Percentiles rank a stretch among this genome's conserved stretches.
Evolutionary conservation across 2,329 filamentous ascomycete genomes (phyloP).

Genomic region (Aspergillus ibericus): DNA sequence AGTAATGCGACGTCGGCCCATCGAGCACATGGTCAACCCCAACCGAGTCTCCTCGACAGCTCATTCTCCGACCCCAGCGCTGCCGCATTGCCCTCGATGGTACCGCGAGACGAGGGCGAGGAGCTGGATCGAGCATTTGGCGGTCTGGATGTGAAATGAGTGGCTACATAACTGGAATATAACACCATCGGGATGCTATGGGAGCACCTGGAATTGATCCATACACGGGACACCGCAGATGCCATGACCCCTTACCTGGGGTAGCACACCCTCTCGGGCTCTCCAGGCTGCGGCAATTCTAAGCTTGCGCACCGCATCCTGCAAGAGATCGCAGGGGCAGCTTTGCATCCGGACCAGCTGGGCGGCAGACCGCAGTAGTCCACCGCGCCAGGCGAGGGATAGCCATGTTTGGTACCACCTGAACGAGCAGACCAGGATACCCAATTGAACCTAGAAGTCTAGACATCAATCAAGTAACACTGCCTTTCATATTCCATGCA

Average conservation of each 20-base stretch:
- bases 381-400: not conserved
- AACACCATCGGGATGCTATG: not conserved
- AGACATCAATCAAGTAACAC: not conserved
- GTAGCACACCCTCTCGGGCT: not conserved
- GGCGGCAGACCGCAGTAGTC: not conserved
- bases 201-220: not conserved
- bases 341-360: not conserved
- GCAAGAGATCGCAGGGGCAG: not conserved
- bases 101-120: constrained; percentile 49
- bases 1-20: constrained; percentile 22
- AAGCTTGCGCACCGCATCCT: not conserved
- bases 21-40: constrained; percentile 14
- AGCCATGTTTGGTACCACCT: not conserved
- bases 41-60: constrained; percentile 40
- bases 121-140: constrained; percentile 57
- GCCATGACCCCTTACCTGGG: not conserved
- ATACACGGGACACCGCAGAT: not conserved
- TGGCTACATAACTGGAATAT: not conserved
- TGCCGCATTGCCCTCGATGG: constrained; percentile 39
- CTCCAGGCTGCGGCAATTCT: not conserved
- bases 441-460: not conserved
- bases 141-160: constrained; percentile 45
- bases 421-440: too few relatives aligned
- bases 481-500: not conserved
- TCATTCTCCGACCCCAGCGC: constrained; percentile 34